These are phyloP conservation scores for Dalechampia spathulata DNA, from an alignment of 441 rosid genomes.

Conservation along the genomic window DNA sequence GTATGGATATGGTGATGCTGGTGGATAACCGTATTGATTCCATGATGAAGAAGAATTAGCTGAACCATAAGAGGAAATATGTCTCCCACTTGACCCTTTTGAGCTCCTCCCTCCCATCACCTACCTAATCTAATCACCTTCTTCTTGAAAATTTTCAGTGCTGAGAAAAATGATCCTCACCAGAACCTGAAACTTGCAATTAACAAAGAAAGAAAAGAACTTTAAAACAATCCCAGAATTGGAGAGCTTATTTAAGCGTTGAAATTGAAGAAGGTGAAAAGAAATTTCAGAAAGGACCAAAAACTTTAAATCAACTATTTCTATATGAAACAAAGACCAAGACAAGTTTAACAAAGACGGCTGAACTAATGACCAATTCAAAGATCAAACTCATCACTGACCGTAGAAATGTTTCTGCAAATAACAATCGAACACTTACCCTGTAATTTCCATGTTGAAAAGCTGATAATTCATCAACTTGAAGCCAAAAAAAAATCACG, in stretches of 20 bases:
- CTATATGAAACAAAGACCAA: constrained; percentile 15
- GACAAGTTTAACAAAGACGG: constrained; percentile 8
- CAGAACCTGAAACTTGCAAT: too few species aligned
- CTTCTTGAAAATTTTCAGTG: neutral
- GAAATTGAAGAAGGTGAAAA: neutral
- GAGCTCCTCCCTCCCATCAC: constrained; percentile 61
- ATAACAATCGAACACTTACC: neutral
- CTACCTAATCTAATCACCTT: neutral
- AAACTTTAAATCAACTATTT: neutral
- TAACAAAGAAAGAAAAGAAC: too few species aligned
- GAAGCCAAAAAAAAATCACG: too few species aligned
- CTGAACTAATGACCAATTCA: constrained; percentile 18
- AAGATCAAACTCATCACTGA: constrained; percentile 4
- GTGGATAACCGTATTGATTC: constrained; percentile 28
- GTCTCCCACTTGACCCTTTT: constrained; percentile 27
- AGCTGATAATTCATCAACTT: too few species aligned
- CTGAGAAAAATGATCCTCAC: constrained; percentile 8
- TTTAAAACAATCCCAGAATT: neutral
- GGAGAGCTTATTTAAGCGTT: neutral
- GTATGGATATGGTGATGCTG: constrained; percentile 29
- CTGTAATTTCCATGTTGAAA: too few species aligned
- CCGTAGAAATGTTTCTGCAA: neutral
- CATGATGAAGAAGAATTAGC: constrained; percentile 31
- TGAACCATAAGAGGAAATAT: constrained; percentile 18
- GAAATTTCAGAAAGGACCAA: constrained; percentile 14